Base-by-base conservation (phyloP, 2,329 filamentous ascomycete species). In the Verticillium longisporum region DNA sequence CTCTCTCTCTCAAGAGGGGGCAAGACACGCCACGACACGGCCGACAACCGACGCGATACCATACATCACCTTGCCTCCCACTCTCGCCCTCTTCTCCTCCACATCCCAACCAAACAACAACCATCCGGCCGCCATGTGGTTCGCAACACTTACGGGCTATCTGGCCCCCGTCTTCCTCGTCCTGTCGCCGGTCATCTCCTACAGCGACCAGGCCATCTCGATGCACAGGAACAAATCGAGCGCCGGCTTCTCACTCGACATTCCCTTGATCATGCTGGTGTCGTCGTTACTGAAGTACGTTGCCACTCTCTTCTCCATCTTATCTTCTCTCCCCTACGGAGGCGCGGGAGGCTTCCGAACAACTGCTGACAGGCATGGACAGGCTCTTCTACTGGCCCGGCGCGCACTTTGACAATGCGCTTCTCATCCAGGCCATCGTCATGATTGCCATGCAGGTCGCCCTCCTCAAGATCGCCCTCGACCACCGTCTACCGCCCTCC, bases 371-470 rank as follows among this genome's bases (percentile, higher is more conserved):
- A 13, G 10, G 14, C 7, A 21, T 10, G 54, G n/a, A 32, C 71
- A 88, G 86, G 72, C 83, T 89, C 68, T 89, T 89, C 69, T 90
- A 89, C 76, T 90, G 86, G 76, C 84, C 86, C 58, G 86, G 87
- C 61, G 83, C 85, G 14, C 81, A 81, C 70, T 90, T 86, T 73
- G 87, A 90, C 67, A 78, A 73, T 41, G 85, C 84, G 53, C 75
- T 90, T 57, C 78, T 90, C 37, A 74, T 87, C 58, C 87, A 90
- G 71, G 85, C 87, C 13, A 74, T 88, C 61, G 78, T 88, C 67
- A 89, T 88, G 81, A 83, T 90, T 53, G 74, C 76, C 13, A 83
- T 90, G 67, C 87, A 89, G 73, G 64, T 83, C 15, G 72, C 85
- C 33, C 78, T 90, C 55, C 80, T 90, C 60, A 89, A 89, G 72